Evolutionary conservation across 1,284 basidiomycete species (phyloP).

Genomic region (Crepidotus sp.): DNA sequence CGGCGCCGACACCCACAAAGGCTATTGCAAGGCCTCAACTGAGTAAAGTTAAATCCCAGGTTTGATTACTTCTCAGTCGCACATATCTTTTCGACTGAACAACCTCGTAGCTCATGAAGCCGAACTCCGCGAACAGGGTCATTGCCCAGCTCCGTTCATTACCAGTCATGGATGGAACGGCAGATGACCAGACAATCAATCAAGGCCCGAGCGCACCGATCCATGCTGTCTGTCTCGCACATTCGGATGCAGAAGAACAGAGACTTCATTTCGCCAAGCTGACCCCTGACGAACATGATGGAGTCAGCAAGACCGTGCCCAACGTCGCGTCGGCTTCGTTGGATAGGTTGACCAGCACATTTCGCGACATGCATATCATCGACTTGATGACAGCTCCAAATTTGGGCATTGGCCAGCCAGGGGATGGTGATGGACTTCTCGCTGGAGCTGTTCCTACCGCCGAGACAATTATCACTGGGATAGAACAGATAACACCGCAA

Average conservation of each 20-base stretch:
- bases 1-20: constrained; percentile 31
- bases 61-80: background rate
- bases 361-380: constrained; percentile 52
- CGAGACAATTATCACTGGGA: constrained; percentile 57
- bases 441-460: constrained; percentile 68
- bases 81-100: background rate
- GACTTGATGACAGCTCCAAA: constrained; percentile 46
- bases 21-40: constrained; percentile 41
- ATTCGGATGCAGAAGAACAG: constrained; percentile 52
- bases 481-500: constrained; percentile 63
- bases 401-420: constrained; percentile 47
- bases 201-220: constrained; percentile 40
- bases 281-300: constrained; percentile 8
- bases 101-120: constrained; percentile 37
- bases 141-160: constrained; percentile 57
- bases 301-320: constrained; percentile 16
- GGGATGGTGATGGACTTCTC: constrained; percentile 42
- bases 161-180: constrained; percentile 30
- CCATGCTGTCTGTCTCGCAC: constrained; percentile 62
- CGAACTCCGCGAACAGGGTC: constrained; percentile 59
- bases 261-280: constrained; percentile 45
- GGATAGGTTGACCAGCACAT: constrained; percentile 38
- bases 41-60: constrained; percentile 58
- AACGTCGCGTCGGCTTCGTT: constrained; percentile 42
- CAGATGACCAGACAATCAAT: constrained; percentile 19